phyloP scores from a whole-genome alignment of 306 rosid species.

The Urtica urens region DNA sequence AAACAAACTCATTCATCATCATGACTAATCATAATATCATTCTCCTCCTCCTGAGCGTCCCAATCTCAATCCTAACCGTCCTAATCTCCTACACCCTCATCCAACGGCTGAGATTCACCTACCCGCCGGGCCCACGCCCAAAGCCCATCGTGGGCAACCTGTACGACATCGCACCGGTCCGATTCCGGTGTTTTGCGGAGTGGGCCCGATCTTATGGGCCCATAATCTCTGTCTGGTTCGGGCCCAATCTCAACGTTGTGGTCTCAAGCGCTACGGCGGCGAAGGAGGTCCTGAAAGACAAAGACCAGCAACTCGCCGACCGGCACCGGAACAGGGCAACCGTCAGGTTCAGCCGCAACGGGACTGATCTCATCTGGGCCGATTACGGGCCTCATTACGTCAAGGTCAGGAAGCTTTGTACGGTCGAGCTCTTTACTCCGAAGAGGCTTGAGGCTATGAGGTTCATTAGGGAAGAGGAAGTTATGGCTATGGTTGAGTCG shows the following conservation, averaged over 20 bases:
- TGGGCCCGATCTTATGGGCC: constrained; percentile 78
- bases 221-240: constrained; percentile 82
- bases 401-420: constrained; percentile 84
- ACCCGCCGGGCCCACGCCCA: constrained; percentile 75
- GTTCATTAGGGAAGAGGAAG: constrained; percentile 84
- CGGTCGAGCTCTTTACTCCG: constrained; percentile 75
- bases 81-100: constrained; percentile 30
- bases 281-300: constrained; percentile 55
- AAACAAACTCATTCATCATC: too few relatives aligned
- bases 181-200: constrained; percentile 72
- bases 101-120: constrained; percentile 48
- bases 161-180: constrained; percentile 62
- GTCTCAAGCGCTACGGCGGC: constrained; percentile 64
- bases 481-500: constrained; percentile 77
- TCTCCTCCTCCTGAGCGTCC: not conserved
- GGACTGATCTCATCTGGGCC: constrained; percentile 82
- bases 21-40: too few relatives aligned
- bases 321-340: constrained; percentile 61
- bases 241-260: constrained; percentile 54
- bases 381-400: constrained; percentile 96
- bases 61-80: constrained; percentile 16
- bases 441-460: constrained; percentile 56
- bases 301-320: constrained; percentile 65
- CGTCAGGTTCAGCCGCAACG: constrained; percentile 65
- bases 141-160: constrained; percentile 88